Evolutionary conservation across 352 stramenopile genomes (phyloP).

Genomic region (Elongisporangium prolatum): DNA sequence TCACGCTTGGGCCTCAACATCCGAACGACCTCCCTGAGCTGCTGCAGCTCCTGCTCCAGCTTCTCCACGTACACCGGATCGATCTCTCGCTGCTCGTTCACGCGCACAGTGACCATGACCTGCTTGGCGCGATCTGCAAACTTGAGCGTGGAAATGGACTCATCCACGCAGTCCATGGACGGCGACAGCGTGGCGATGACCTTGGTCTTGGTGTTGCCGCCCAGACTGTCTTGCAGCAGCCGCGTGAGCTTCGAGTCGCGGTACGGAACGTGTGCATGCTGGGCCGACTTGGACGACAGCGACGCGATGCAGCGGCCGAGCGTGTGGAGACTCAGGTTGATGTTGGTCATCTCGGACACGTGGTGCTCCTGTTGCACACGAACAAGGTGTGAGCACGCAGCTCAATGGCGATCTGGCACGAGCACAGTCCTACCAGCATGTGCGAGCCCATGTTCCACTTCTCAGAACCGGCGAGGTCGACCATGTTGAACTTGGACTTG

Average conservation of each 20-base stretch:
- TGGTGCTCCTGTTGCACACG: slow-evolving; percentile 42
- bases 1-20: slow-evolving; percentile 25
- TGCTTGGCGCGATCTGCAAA: slow-evolving; percentile 92
- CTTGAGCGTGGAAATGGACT: slow-evolving; percentile 92
- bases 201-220: slow-evolving; percentile 88
- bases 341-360: slow-evolving; percentile 93
- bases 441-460: slow-evolving; percentile 88
- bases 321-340: slow-evolving; percentile 92
- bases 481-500: slow-evolving; percentile 93
- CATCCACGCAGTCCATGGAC: slow-evolving; percentile 79
- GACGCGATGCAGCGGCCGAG: slow-evolving; percentile 87
- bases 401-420: neutral
- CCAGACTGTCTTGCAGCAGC: slow-evolving; percentile 86
- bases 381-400: neutral
- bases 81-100: slow-evolving; percentile 85
- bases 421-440: slow-evolving; percentile 73
- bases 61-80: slow-evolving; percentile 86
- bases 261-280: slow-evolving; percentile 81
- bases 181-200: slow-evolving; percentile 91
- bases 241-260: slow-evolving; percentile 93
- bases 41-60: slow-evolving; percentile 78
- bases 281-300: slow-evolving; percentile 44
- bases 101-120: slow-evolving; percentile 82
- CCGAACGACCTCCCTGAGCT: slow-evolving; percentile 62
- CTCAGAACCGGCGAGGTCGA: slow-evolving; percentile 92